phyloP scores from a whole-genome alignment of 2,329 filamentous ascomycete genomes.

The Pseudocercospora fijiensis region DNA sequence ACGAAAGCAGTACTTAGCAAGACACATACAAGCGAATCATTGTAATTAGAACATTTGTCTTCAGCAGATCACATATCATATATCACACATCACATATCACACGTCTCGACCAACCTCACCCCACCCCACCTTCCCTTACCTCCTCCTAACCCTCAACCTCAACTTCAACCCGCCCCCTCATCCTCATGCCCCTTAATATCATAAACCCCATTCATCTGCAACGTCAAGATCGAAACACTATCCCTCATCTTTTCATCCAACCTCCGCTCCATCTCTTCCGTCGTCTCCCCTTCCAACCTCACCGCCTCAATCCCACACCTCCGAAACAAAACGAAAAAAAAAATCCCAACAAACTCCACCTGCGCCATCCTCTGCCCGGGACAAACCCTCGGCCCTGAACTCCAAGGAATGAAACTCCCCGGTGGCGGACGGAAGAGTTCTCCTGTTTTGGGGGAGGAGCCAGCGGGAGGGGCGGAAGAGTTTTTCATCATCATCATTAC shows the following conservation, averaged over 20 bases:
- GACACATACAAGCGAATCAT: background rate
- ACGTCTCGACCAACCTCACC: too few species aligned
- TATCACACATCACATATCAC: too few species aligned
- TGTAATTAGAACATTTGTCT: background rate
- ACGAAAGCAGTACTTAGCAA: background rate
- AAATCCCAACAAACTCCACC: slow-evolving; percentile 54
- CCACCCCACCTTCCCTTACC: too few species aligned
- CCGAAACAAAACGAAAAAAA: slow-evolving; percentile 43
- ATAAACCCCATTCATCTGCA: slow-evolving; percentile 34
- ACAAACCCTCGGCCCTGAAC: slow-evolving; percentile 51
- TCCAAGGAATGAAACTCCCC: slow-evolving; percentile 52
- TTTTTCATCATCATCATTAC: slow-evolving; percentile 33
- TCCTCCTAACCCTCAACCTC: slow-evolving; percentile 18
- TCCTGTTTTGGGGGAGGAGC: slow-evolving; percentile 35
- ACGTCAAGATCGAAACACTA: slow-evolving; percentile 29
- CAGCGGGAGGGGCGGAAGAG: slow-evolving; percentile 45
- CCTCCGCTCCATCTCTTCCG: slow-evolving; percentile 21
- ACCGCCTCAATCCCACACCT: slow-evolving; percentile 28
- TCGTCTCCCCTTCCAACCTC: slow-evolving; percentile 19
- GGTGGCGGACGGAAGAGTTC: slow-evolving; percentile 40
- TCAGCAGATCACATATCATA: too few species aligned
- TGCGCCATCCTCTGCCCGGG: slow-evolving; percentile 57
- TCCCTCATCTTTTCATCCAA: slow-evolving; percentile 29
- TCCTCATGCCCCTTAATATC: slow-evolving; percentile 20
- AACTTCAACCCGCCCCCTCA: slow-evolving; percentile 22